These are phyloP conservation scores for Aaosphaeria pasadenensis DNA, from an alignment of 2,329 filamentous ascomycete species.

Conservation along the genomic window DNA sequence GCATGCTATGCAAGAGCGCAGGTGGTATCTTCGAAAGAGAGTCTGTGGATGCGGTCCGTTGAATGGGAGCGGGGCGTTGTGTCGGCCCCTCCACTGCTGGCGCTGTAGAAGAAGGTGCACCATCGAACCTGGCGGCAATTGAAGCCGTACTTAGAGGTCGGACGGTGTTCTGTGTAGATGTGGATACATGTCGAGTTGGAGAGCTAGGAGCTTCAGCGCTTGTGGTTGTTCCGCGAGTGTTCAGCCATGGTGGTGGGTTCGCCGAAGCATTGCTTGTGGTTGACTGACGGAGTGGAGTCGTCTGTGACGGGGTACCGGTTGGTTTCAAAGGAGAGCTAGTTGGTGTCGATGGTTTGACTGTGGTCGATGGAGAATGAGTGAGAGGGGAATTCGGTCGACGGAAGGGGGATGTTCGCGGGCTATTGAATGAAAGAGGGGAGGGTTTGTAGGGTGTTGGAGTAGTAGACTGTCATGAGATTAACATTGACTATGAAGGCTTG, in stretches of 20 bases:
- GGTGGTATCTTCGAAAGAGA: constrained; percentile 70
- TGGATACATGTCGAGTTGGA: constrained; percentile 20
- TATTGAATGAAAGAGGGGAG: constrained; percentile 44
- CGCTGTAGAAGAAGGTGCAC: constrained; percentile 26
- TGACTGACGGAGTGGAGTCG: constrained; percentile 25
- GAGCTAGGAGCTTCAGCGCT: constrained; percentile 27
- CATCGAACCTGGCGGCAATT: constrained; percentile 37
- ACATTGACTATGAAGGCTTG: background rate
- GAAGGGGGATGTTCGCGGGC: constrained; percentile 44
- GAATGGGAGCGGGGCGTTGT: constrained; percentile 20
- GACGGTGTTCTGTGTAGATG: constrained; percentile 12
- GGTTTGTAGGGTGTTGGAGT: constrained; percentile 39
- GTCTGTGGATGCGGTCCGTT: constrained; percentile 24
- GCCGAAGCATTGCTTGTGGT: constrained; percentile 32
- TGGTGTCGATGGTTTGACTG: constrained; percentile 39
- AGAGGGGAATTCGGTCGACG: constrained; percentile 42
- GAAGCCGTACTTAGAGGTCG: constrained; percentile 27
- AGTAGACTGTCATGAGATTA: constrained; percentile 20
- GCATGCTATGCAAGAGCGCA: constrained; percentile 78
- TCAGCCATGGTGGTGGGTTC: constrained; percentile 34
- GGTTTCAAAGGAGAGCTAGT: constrained; percentile 41
- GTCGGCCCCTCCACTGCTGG: constrained; percentile 5
- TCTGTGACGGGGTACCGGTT: constrained; percentile 24
- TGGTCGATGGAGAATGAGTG: constrained; percentile 33
- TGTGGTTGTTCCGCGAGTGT: constrained; percentile 26